Percentiles rank a stretch among this genome's conserved stretches.
phyloP scores from a whole-genome alignment of 768 basidiomycete species.

The Strobilomyces echinocephalus region DNA sequence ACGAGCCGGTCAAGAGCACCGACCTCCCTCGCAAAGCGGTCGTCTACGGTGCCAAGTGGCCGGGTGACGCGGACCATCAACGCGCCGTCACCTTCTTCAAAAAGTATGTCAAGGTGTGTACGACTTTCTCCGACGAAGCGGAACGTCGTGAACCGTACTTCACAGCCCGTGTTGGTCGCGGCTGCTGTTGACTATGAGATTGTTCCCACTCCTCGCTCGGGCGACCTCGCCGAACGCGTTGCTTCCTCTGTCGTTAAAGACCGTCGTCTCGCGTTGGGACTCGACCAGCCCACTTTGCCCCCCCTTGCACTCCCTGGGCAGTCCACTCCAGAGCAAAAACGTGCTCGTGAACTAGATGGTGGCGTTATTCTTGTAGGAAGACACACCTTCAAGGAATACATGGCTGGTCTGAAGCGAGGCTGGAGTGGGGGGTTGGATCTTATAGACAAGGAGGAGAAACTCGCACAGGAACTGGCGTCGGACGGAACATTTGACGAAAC shows the following conservation, averaged over 20 bases:
- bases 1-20: slow-evolving; percentile 58
- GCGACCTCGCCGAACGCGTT: slow-evolving; percentile 76
- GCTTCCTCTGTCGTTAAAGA: slow-evolving; percentile 67
- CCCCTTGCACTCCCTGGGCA: slow-evolving; percentile 49
- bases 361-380: slow-evolving; percentile 85
- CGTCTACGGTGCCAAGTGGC: slow-evolving; percentile 88
- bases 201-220: slow-evolving; percentile 74
- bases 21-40: slow-evolving; percentile 74
- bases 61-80: slow-evolving; percentile 90
- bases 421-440: slow-evolving; percentile 73
- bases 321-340: slow-evolving; percentile 47
- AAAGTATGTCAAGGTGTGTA: slow-evolving; percentile 91
- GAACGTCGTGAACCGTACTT: slow-evolving; percentile 1
- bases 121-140: slow-evolving; percentile 10
- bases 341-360: slow-evolving; percentile 64
- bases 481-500: slow-evolving; percentile 80
- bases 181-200: slow-evolving; percentile 92
- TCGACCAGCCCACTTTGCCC: slow-evolving; percentile 48
- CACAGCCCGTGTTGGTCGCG: slow-evolving; percentile 87
- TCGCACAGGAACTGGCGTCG: slow-evolving; percentile 61
- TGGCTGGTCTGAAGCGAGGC: slow-evolving; percentile 79
- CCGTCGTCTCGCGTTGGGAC: slow-evolving; percentile 61
- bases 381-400: slow-evolving; percentile 90
- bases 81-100: slow-evolving; percentile 84
- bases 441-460: slow-evolving; percentile 64